These are phyloP conservation scores for Corylus americana DNA, from an alignment of 306 rosid species.

Conservation along the genomic window DNA sequence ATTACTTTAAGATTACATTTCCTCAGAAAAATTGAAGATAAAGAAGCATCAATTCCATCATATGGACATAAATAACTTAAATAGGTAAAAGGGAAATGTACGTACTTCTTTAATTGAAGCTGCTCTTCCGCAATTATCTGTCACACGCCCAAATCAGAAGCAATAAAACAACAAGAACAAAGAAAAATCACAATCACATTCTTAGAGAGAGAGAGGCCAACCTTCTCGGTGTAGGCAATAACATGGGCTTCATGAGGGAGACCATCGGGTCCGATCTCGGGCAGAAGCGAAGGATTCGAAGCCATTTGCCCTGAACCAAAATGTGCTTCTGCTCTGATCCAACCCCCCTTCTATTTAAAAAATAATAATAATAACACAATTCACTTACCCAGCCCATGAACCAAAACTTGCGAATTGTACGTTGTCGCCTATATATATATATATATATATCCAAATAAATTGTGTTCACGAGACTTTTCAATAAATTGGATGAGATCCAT, in stretches of 20 bases:
- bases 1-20: not conserved
- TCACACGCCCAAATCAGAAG: conserved; percentile 8
- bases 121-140: conserved; percentile 87
- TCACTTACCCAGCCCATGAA: no score
- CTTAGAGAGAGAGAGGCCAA: conserved; percentile 17
- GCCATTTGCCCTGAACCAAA: conserved; percentile 48
- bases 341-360: not conserved
- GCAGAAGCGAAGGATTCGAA: conserved; percentile 55
- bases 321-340: not conserved
- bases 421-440: no score
- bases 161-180: not conserved
- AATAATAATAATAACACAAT: no score
- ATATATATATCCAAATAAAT: no score
- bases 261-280: conserved; percentile 94
- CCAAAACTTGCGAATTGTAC: no score
- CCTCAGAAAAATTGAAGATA: not conserved
- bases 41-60: not conserved
- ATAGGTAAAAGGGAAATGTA: conserved; percentile 16
- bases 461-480: no score
- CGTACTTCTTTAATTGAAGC: conserved; percentile 72
- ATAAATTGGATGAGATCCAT: no score
- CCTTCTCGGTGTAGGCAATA: conserved; percentile 90
- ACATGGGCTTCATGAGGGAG: conserved; percentile 71
- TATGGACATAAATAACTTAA: not conserved
- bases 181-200: not conserved